Percentiles rank a stretch among this genome's conserved stretches.
phyloP scores from a whole-genome alignment of 2,329 filamentous ascomycete genomes.

The Penicillium sp. region DNA sequence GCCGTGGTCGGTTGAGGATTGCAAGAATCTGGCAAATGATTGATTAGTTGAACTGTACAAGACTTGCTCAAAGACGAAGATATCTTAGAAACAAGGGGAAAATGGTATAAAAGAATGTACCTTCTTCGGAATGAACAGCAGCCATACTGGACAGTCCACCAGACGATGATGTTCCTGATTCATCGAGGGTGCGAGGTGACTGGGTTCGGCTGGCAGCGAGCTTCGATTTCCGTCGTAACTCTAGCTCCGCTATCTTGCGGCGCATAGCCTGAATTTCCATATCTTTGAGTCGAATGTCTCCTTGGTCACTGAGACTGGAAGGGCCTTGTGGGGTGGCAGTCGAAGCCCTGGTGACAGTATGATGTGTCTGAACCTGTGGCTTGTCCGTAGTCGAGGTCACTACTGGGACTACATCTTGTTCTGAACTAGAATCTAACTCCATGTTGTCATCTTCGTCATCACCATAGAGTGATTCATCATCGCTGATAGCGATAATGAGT shows the following conservation, averaged over 20 bases:
- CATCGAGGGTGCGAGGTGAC: slow-evolving; percentile 31
- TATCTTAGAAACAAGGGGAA: background rate
- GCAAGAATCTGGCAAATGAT: slow-evolving; percentile 42
- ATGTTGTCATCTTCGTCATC: slow-evolving; percentile 33
- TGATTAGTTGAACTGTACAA: slow-evolving; percentile 29
- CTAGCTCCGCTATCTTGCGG: slow-evolving; percentile 51
- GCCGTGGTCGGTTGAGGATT: slow-evolving; percentile 22
- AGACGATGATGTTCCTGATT: slow-evolving; percentile 24
- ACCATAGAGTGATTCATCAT: slow-evolving; percentile 56
- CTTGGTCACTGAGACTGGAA: slow-evolving; percentile 37
- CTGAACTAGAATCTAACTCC: slow-evolving; percentile 32
- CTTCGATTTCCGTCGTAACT: slow-evolving; percentile 46
- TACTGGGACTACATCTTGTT: slow-evolving; percentile 23
- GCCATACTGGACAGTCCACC: slow-evolving; percentile 11
- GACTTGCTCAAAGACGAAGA: background rate
- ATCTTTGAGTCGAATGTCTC: slow-evolving; percentile 49
- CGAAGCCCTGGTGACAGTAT: slow-evolving; percentile 39
- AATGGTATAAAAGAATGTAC: slow-evolving; percentile 2
- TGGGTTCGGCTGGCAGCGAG: slow-evolving; percentile 38
- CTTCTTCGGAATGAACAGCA: slow-evolving; percentile 4
- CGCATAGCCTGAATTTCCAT: slow-evolving; percentile 50
- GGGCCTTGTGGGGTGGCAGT: slow-evolving; percentile 39
- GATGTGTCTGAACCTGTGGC: slow-evolving; percentile 41
- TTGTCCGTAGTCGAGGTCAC: slow-evolving; percentile 48
- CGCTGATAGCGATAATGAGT: slow-evolving; percentile 82